Evolutionary conservation across 1,284 basidiomycete species (phyloP).

Genomic region (Pseudozyma flocculosa): DNA sequence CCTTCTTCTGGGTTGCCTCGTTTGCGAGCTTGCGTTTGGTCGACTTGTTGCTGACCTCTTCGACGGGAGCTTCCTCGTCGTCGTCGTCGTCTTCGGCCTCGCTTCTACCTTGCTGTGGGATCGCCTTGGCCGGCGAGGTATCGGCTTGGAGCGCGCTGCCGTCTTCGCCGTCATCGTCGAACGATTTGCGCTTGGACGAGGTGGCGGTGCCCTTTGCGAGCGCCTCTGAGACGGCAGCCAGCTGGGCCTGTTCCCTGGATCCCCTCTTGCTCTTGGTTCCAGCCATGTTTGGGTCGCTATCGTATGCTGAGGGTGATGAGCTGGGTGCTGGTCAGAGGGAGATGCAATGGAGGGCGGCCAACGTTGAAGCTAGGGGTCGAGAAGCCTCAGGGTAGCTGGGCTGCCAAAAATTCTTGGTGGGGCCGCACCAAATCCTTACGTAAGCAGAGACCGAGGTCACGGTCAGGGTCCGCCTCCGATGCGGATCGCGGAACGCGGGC

Average conservation of each 20-base stretch:
- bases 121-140: no score
- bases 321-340: not conserved
- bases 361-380: no score
- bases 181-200: conserved; percentile 19
- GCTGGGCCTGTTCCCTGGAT: not conserved
- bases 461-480: no score
- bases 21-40: conserved; percentile 18
- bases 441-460: no score
- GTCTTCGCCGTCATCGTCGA: conserved; percentile 32
- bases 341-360: not conserved
- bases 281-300: not conserved
- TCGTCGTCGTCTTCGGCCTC: conserved; percentile 18
- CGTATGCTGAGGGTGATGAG: no score
- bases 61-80: conserved; percentile 25
- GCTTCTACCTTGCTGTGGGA: no score
- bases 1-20: conserved; percentile 14
- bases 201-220: conserved; percentile 13
- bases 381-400: no score
- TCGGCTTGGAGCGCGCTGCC: no score
- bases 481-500: no score
- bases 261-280: not conserved
- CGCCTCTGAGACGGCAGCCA: conserved; percentile 12
- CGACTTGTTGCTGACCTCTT: conserved; percentile 36
- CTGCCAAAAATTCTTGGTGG: no score
- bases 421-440: no score